These are phyloP conservation scores for Ochetophila trinervis DNA, from an alignment of 306 rosid species.

Conservation along the genomic window DNA sequence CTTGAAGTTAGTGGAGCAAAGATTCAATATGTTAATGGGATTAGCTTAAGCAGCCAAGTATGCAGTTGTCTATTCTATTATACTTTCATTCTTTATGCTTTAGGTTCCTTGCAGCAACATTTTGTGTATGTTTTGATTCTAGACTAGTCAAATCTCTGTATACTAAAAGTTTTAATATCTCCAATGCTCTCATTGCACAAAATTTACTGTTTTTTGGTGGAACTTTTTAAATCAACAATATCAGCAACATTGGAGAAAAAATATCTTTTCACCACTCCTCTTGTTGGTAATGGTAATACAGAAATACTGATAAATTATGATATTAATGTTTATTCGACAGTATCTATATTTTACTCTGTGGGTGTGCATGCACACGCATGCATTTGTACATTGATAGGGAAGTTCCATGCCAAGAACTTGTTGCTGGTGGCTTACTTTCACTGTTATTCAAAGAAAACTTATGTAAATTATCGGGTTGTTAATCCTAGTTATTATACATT, in stretches of 20 bases:
- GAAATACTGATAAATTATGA: no score
- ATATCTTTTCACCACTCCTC: no score
- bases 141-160: background rate
- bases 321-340: no score
- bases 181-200: background rate
- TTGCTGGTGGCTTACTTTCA: no score
- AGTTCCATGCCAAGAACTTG: no score
- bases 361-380: no score
- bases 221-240: background rate
- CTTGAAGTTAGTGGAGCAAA: slow-evolving; percentile 74
- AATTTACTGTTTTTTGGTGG: background rate
- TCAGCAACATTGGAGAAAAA: background rate
- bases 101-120: background rate
- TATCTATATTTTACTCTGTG: no score
- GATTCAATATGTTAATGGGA: slow-evolving; percentile 47
- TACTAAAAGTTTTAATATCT: background rate
- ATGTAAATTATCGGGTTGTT: no score
- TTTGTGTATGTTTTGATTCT: background rate
- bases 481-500: no score
- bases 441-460: no score
- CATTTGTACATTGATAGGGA: no score
- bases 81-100: background rate
- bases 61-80: slow-evolving; percentile 22
- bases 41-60: slow-evolving; percentile 61
- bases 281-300: no score